A percentile compares a stretch with the other conserved stretches of the same genome.
These are phyloP conservation scores for Microdochium bolleyi DNA, from an alignment of 2,329 filamentous ascomycete genomes.

Conservation along the genomic window DNA sequence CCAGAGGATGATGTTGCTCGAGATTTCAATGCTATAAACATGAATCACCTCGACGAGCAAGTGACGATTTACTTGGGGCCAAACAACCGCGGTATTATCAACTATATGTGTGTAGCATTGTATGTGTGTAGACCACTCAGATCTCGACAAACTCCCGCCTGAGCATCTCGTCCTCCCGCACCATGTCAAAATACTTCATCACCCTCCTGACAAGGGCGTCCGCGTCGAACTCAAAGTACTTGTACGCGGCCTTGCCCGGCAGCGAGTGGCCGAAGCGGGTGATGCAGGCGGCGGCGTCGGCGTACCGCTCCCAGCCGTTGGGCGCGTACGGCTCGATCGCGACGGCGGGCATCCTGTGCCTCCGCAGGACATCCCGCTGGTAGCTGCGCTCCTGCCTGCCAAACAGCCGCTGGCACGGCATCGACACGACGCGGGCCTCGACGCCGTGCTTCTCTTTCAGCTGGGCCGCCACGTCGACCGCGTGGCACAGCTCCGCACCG, in stretches of 20 bases:
- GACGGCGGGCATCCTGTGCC: constrained; percentile 37
- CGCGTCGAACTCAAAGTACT: constrained; percentile 46
- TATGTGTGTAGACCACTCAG: too few relatives aligned
- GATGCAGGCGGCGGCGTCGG: constrained; percentile 46
- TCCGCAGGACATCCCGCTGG: constrained; percentile 33
- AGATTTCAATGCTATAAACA: too few relatives aligned
- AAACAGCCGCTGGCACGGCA: constrained; percentile 36
- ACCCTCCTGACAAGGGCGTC: constrained; percentile 28
- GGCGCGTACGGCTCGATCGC: constrained; percentile 53
- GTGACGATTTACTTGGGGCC: too few relatives aligned
- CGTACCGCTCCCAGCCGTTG: constrained; percentile 53
- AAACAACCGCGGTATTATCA: too few relatives aligned
- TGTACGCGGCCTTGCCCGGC: constrained; percentile 45
- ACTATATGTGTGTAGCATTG: too few relatives aligned
- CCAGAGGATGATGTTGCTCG: too few relatives aligned
- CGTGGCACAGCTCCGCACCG: constrained; percentile 29
- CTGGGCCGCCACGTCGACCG: constrained; percentile 29
- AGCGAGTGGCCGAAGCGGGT: constrained; percentile 46
- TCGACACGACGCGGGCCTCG: constrained; percentile 30
- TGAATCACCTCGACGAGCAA: too few relatives aligned
- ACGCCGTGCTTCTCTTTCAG: constrained; percentile 26
- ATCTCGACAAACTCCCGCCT: constrained; percentile 17
- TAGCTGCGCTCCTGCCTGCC: constrained; percentile 34
- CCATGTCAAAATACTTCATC: constrained; percentile 17
- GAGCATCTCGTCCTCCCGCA: constrained; percentile 18